Base-by-base conservation (phyloP, 306 rosid genomes). In the Ceratonia siliqua region DNA sequence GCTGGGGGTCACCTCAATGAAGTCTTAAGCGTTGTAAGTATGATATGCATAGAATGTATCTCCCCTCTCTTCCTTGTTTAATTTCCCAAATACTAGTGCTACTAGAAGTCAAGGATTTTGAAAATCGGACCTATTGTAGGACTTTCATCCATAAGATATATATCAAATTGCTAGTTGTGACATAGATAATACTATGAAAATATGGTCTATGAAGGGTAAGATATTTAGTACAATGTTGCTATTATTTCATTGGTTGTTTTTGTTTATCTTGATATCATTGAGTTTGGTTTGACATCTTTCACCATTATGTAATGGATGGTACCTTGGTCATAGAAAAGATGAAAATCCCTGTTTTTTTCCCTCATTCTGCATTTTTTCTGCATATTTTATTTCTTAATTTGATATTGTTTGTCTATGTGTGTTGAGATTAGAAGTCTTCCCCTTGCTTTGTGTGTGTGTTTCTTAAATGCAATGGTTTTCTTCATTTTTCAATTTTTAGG, bases 1-100 rank as follows among this genome's bases (percentile, higher is more conserved):
- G 96, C 98, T 70, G 91, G 98, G 21, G 98, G 98, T 49, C 98
- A 93, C 79, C 95, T 93, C 24, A 89, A 93, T 83, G 98, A 93
- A 81, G 96, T 93, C 72, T 85, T 93, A 76, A 93, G 98, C 69
- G 93, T 93, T 82, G 98, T 93, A 73, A 86, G 95, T 70, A 21
- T 73, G 58, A 71, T 53, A 14, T 70, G 69, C 41, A 39, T 61
- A 36, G 61, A 61, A 22, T 67, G 11, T 67, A 45, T 74, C 49
- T 30, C 13, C 54, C 15, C 27, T 8, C 72, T 20, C 38, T 10
- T 48, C 42, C 39, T 52, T 45, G 43, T 36, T 79, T 28, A 13
- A 61, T 56, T 57, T 57, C 11, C 32, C 30, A 62, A 65, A 25
- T 52, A 54, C 9, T 62, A 62, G 64, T 61, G 33, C 43, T 50